These are phyloP conservation scores for Geoglossum glabrum DNA, from an alignment of 495 filamentous ascomycete genomes.

Conservation along the genomic window DNA sequence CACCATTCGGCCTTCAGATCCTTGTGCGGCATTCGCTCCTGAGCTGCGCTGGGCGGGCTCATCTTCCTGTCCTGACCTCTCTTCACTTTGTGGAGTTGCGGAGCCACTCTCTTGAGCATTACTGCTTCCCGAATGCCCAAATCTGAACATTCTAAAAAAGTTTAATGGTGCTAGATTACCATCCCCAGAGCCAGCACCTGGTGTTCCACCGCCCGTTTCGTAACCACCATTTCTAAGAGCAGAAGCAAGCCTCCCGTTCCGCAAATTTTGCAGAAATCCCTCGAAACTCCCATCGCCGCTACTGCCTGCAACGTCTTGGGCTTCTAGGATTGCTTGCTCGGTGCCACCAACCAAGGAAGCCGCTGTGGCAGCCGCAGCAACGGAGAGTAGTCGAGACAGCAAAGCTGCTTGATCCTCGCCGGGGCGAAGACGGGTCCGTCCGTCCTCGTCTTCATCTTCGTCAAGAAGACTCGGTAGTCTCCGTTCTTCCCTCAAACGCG, in stretches of 20 bases:
- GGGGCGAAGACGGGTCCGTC: conserved; percentile 15
- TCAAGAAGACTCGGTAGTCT: neutral
- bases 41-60: neutral
- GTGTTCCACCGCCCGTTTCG: conserved; percentile 12
- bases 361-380: conserved; percentile 25
- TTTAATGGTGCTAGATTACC: conserved; percentile 18
- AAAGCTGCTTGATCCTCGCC: conserved; percentile 24
- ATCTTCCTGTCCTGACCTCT: neutral
- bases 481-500: neutral
- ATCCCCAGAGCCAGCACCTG: conserved; percentile 5
- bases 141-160: conserved; percentile 28
- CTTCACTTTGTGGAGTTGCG: neutral
- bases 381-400: conserved; percentile 23
- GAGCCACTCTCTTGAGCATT: neutral
- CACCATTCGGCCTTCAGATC: conserved; percentile 38
- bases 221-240: conserved; percentile 18
- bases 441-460: neutral
- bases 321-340: conserved; percentile 19
- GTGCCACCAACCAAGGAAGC: conserved; percentile 25
- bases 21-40: conserved; percentile 9
- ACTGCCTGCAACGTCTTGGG: conserved; percentile 15
- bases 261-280: conserved; percentile 22
- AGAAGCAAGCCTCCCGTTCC: conserved; percentile 24
- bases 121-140: conserved; percentile 10
- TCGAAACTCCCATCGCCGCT: conserved; percentile 26